Evolutionary conservation across 148 eudicot genomes (phyloP).

Genomic region (Rhododendron griersonianum): DNA sequence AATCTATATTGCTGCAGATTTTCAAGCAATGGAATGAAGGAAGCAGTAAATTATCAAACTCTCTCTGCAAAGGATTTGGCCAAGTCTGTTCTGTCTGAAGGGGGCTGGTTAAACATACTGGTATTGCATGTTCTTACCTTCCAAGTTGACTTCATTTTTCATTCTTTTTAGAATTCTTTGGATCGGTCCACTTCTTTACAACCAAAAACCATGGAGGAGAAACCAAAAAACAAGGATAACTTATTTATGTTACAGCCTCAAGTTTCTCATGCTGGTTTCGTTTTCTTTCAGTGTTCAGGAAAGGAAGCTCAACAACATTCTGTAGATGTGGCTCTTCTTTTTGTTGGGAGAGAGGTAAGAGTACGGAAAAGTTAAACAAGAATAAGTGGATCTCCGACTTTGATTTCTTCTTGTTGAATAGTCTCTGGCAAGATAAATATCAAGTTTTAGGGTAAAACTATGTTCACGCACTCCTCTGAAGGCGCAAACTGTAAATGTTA

Average conservation of each 20-base stretch:
- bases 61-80: slow-evolving; percentile 73
- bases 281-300: slow-evolving; percentile 58
- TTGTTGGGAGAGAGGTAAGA: slow-evolving; percentile 80
- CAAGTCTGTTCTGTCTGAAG: slow-evolving; percentile 65
- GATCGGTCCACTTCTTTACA: not conserved
- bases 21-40: slow-evolving; percentile 34
- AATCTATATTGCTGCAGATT: slow-evolving; percentile 5
- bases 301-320: slow-evolving; percentile 40
- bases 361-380: not conserved
- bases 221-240: not conserved
- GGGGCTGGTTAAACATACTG: slow-evolving; percentile 87
- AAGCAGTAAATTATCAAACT: slow-evolving; percentile 68
- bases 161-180: not conserved
- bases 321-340: slow-evolving; percentile 67
- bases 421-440: not conserved
- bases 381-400: not conserved
- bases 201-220: not conserved
- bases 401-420: not conserved
- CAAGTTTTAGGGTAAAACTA: not conserved
- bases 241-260: not conserved
- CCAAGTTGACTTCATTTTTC: slow-evolving; percentile 1
- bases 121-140: slow-evolving; percentile 33
- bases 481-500: not conserved
- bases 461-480: not conserved
- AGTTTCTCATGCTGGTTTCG: slow-evolving; percentile 20